phyloP scores from a whole-genome alignment of 108 stramenopile species.

The Nannochloropsis gaditana region DNA sequence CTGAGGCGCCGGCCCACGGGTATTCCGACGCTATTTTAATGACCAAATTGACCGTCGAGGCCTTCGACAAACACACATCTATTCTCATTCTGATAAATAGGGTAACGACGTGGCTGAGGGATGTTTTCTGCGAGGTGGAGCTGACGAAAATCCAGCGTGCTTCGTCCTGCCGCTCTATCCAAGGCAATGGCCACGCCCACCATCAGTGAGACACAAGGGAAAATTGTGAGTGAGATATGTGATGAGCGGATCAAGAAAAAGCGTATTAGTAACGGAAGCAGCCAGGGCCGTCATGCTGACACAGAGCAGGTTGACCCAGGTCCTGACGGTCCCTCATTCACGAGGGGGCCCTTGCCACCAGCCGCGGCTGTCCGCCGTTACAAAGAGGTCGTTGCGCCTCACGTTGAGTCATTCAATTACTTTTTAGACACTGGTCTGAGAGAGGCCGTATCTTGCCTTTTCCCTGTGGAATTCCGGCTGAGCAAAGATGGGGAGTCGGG shows the following conservation, averaged over 20 bases:
- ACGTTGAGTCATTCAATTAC: conserved; percentile 55
- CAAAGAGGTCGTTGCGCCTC: conserved; percentile 48
- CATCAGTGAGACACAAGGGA: no score
- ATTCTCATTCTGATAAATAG: no score
- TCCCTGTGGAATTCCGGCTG: conserved; percentile 31
- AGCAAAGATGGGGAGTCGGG: conserved; percentile 23
- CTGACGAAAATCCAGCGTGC: no score
- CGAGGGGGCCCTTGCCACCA: background rate
- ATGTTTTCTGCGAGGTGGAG: no score
- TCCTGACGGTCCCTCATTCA: background rate
- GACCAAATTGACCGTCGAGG: no score
- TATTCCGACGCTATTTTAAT: no score
- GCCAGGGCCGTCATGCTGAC: background rate
- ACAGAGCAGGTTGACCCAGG: background rate
- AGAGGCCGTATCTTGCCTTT: conserved; percentile 40
- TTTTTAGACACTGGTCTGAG: conserved; percentile 49
- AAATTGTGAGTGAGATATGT: no score
- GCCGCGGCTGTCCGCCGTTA: background rate
- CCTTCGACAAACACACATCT: no score
- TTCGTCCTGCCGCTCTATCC: no score
- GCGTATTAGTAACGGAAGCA: background rate
- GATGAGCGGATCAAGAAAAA: background rate
- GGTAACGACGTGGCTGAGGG: no score
- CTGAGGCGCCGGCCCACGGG: no score
- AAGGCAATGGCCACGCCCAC: no score